Evolutionary conservation across 257 asterid genomes (phyloP).

Genomic region (Ballota nigra): DNA sequence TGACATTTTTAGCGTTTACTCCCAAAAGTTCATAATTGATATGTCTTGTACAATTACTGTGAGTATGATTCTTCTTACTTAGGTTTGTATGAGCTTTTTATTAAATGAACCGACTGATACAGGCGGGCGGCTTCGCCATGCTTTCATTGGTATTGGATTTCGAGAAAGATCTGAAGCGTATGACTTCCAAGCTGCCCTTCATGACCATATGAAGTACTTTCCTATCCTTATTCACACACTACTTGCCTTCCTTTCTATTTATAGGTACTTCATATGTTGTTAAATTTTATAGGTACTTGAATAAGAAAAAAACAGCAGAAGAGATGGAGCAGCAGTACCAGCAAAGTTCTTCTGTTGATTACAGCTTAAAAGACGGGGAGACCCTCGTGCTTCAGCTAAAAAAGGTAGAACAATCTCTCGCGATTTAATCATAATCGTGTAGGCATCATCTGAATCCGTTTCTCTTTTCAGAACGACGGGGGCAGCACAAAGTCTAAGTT

Average conservation of each 20-base stretch:
- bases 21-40: neutral
- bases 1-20: too few relatives aligned
- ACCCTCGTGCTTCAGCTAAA: slow-evolving; percentile 84
- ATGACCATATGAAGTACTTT: slow-evolving; percentile 94
- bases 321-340: slow-evolving; percentile 97
- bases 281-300: slow-evolving; percentile 65
- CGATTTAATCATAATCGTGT: slow-evolving; percentile 7
- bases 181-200: slow-evolving; percentile 98
- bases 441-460: slow-evolving; percentile 2
- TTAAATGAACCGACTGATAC: slow-evolving; percentile 22
- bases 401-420: slow-evolving; percentile 39
- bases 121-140: slow-evolving; percentile 96
- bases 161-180: slow-evolving; percentile 98
- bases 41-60: neutral
- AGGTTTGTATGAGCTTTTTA: neutral
- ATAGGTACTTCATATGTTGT: neutral
- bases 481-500: slow-evolving; percentile 66
- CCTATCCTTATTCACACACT: slow-evolving; percentile 16
- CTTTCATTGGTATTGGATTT: slow-evolving; percentile 96
- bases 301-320: slow-evolving; percentile 93
- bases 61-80: neutral
- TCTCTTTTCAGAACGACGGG: slow-evolving; percentile 41
- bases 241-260: neutral
- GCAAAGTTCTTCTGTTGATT: slow-evolving; percentile 75
- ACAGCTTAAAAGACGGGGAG: slow-evolving; percentile 96